Evolutionary conservation across 192 early-diverging fungal genomes (phyloP), one percentile per base, ranked within the genome.

Genomic region (Coemansia sp.): DNA sequence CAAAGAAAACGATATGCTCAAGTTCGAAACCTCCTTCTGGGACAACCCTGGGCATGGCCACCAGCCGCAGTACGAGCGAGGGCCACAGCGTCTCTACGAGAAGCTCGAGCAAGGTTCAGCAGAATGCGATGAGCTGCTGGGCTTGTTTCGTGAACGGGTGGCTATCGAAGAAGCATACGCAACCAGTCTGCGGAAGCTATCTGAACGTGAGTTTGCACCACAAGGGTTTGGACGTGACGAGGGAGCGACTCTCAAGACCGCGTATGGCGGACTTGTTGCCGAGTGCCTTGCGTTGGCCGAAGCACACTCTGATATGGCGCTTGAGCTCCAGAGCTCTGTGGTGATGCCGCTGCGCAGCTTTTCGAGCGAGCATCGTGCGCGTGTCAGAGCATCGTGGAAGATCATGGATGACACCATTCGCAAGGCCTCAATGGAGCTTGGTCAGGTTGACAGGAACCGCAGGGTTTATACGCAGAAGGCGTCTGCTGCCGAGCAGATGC

Each of bases 1-100:
- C 61, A 23, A 47, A 32, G 32, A 3, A 59, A 60, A 6, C 16
- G 15, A 43, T 5, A 84, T 84, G 83, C 71, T 80, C 21, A 80
- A 70, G 75, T 84, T 76, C 68, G 78, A 84, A 69, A 81, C 80
- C 57, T 74, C 77, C 40, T 84, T 84, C 75, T 84, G 83, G 83
- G 77, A 79, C 72, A 84, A 84, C 69, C 75, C 77, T 3, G 77
- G 73, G 9, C 47, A 63, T 1, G 83, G 83, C 4, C 75, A 83
- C 62, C 75, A 68, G 58, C 75, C 78, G 40, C 77, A 71, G 45
- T 80, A 84, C 75, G 77, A 73, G 63, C 68, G 74, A 11, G 77
- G 77, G 16, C 76, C 77, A 26, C 75, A 81, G 56, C 42, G 71
- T 26, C 72, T 84, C 38, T 76, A 80, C 62, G 74, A 75, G 53